Evolutionary conservation across 2,329 filamentous ascomycete genomes (phyloP).

Genomic region (Cladosporium sp.): DNA sequence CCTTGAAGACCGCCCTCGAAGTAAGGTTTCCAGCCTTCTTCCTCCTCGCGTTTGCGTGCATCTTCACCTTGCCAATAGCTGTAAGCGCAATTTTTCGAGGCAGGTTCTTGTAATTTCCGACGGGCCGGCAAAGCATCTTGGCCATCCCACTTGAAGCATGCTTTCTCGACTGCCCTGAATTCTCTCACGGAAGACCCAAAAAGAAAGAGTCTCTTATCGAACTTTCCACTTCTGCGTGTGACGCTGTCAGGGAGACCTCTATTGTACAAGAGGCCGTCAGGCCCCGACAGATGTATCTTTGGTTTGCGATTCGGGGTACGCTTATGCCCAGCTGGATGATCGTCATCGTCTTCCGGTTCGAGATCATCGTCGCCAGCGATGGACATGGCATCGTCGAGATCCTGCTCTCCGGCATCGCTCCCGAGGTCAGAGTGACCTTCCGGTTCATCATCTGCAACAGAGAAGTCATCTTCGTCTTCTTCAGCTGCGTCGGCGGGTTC

Average conservation of each 20-base stretch:
- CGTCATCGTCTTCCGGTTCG: background rate
- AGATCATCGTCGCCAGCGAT: slow-evolving; percentile 15
- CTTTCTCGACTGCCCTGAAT: slow-evolving; percentile 41
- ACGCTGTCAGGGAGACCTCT: slow-evolving; percentile 23
- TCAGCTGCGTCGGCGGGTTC: slow-evolving; percentile 26
- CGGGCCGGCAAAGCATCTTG: slow-evolving; percentile 46
- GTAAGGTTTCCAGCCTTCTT: slow-evolving; percentile 50
- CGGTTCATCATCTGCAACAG: slow-evolving; percentile 32
- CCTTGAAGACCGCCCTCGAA: slow-evolving; percentile 35
- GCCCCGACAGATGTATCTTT: background rate
- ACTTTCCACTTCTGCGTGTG: slow-evolving; percentile 30
- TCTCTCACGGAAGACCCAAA: slow-evolving; percentile 49
- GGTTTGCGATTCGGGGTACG: background rate
- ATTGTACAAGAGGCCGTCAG: slow-evolving; percentile 15
- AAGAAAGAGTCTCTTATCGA: slow-evolving; percentile 41
- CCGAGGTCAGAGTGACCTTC: slow-evolving; percentile 21
- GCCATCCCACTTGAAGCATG: slow-evolving; percentile 46
- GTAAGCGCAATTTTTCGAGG: slow-evolving; percentile 34
- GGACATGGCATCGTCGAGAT: slow-evolving; percentile 27
- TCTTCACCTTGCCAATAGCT: slow-evolving; percentile 37
- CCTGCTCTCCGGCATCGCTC: slow-evolving; percentile 33
- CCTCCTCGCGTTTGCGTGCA: slow-evolving; percentile 39
- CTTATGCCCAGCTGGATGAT: background rate
- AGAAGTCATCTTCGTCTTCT: slow-evolving; percentile 29
- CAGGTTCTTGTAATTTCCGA: slow-evolving; percentile 30